Conservation (phyloP, 2,329 filamentous ascomycete species). For the Chaetomiaceae sp. region DNA sequence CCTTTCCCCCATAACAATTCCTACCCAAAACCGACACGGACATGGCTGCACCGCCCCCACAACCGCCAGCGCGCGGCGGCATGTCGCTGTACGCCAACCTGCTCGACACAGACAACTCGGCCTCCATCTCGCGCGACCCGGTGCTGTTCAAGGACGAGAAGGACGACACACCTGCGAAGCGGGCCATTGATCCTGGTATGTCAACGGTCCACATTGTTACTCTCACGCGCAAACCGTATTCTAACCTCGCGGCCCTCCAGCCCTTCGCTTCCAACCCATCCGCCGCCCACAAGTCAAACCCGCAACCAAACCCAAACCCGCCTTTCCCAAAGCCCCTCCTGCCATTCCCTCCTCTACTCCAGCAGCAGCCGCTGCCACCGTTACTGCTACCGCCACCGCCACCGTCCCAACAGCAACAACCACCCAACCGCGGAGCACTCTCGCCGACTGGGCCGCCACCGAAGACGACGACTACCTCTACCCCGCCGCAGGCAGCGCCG, state of each 20-base stretch:
- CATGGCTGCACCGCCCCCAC: slow-evolving; percentile 20
- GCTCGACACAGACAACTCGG: slow-evolving; percentile 52
- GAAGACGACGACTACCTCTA: slow-evolving; percentile 81
- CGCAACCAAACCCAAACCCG: slow-evolving; percentile 57
- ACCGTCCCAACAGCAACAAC: slow-evolving; percentile 32
- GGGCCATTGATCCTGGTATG: slow-evolving; percentile 45
- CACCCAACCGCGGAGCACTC: slow-evolving; percentile 57
- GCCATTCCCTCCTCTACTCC: slow-evolving; percentile 27
- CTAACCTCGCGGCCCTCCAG: slow-evolving; percentile 38
- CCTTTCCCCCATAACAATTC: neutral
- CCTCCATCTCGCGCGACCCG: slow-evolving; percentile 74
- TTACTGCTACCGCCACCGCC: slow-evolving; percentile 26
- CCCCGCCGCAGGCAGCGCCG: slow-evolving; percentile 37
- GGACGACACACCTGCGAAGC: slow-evolving; percentile 54
- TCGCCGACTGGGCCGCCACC: slow-evolving; percentile 75
- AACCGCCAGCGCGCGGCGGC: slow-evolving; percentile 35
- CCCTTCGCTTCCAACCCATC: slow-evolving; percentile 82
- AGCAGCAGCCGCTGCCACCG: slow-evolving; percentile 36
- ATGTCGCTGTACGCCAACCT: slow-evolving; percentile 83
- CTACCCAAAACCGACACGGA: neutral
- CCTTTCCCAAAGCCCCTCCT: slow-evolving; percentile 46
- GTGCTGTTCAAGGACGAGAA: slow-evolving; percentile 63
- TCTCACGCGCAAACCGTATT: neutral
- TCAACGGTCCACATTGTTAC: too few species aligned
- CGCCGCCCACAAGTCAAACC: slow-evolving; percentile 65